Evolutionary conservation across 768 basidiomycete genomes (phyloP), one percentile per base, ranked within the genome.

Genomic region (Trametes cinnabarina): DNA sequence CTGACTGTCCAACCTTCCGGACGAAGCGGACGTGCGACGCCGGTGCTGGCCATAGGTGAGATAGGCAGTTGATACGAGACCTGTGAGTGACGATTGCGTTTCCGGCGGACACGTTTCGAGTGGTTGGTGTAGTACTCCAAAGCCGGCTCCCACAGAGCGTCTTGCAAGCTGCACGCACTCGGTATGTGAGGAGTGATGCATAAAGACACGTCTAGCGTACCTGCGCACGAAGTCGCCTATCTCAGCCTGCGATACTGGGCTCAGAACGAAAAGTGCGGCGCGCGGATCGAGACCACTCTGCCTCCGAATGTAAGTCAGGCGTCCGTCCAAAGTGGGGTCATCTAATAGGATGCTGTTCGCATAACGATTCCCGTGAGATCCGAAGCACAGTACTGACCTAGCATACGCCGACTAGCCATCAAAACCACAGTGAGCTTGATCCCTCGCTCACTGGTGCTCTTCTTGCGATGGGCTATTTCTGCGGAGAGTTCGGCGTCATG

Each of bases 341-440:
- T 98, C 96, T 95, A 63, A 9, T 22, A 12, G 42, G 14, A 6
- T 23, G 37, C 51, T 28, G n/a, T n/a, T n/a, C n/a, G n/a, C n/a
- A n/a, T n/a, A n/a, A n/a, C n/a, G n/a, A 63, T 52, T n/a, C 22
- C 8, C 11, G 22, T 12, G 42, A 28, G 9, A 35, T 26, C 26
- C 26, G 17, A 20, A 32, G 4, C 44, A 4, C 11, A 7, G 14
- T 15, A n/a, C 83, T 53, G 61, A 94, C 94, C 93, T 60, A 99
- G 77, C 81, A 96, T 84, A 49, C 80, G 82, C 57, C 94, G 79
- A 62, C 85, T 92, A n/a, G 94, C 92, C 73, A 98, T 81, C 23
- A 98, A 78, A 3, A 98, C 94, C 11, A 95, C 92, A 0, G 96
- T 97, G 40, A 99, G 79, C 73, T 98, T 98, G 64, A 98, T 90